These are phyloP conservation scores for Gastrolobium bilobum DNA, from an alignment of 306 rosid species.

Conservation along the genomic window DNA sequence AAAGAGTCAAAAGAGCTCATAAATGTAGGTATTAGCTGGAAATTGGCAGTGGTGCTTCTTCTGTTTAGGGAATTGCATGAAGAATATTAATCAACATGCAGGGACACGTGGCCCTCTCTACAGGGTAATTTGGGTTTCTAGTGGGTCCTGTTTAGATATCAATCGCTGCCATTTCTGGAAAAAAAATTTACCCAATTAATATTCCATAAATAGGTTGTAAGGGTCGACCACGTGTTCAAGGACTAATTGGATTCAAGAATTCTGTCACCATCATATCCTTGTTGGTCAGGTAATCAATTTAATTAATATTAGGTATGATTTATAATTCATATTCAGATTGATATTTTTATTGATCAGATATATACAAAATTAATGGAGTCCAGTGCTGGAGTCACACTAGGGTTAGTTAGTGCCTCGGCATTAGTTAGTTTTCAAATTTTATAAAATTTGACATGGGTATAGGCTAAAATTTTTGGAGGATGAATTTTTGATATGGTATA, in stretches of 20 bases:
- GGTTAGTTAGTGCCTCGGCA: too few species aligned
- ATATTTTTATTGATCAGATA: too few species aligned
- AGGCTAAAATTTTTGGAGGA: too few species aligned
- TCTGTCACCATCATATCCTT: not conserved
- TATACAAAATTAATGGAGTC: too few species aligned
- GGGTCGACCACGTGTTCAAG: conserved; percentile 35
- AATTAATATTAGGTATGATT: not conserved
- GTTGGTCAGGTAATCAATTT: not conserved
- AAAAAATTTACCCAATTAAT: not conserved
- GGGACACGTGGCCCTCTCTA: conserved; percentile 13
- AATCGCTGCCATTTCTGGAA: conserved; percentile 30
- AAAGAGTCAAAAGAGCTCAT: not conserved
- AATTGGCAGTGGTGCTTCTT: not conserved
- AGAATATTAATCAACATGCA: not conserved
- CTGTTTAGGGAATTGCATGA: not conserved
- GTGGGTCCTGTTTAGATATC: conserved; percentile 26
- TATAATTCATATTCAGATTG: too few species aligned
- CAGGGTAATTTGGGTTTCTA: not conserved
- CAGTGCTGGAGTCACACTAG: too few species aligned
- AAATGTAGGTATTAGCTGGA: not conserved
- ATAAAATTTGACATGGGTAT: too few species aligned
- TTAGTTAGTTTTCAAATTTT: too few species aligned
- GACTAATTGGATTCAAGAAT: not conserved
- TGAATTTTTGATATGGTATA: too few species aligned
- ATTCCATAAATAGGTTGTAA: not conserved